Evolutionary conservation across 2,329 filamentous ascomycete genomes (phyloP).

Genomic region (Basipetospora chlamydospora): DNA sequence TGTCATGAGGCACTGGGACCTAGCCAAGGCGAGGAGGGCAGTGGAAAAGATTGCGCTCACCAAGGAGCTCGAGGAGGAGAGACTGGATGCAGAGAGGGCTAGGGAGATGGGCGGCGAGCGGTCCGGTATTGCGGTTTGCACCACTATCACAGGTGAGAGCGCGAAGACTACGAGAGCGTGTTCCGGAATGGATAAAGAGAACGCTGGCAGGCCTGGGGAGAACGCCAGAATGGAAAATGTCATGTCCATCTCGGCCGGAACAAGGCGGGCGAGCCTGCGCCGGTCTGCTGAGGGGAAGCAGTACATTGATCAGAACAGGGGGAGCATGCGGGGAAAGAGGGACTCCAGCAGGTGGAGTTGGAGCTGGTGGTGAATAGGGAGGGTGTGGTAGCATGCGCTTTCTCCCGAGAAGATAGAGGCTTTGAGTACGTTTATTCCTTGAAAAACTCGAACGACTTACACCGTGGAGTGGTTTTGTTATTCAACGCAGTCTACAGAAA

Average conservation of each 20-base stretch:
- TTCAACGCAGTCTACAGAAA: too few relatives aligned
- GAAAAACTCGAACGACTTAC: too few relatives aligned
- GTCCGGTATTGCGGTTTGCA: too few relatives aligned
- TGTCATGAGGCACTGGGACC: slow-evolving; percentile 7
- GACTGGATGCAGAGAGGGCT: background rate
- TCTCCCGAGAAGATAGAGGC: too few relatives aligned
- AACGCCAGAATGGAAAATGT: slow-evolving; percentile 1
- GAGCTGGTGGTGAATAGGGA: slow-evolving; percentile 7
- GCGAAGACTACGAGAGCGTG: background rate
- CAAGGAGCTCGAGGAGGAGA: slow-evolving; percentile 1
- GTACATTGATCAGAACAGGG: background rate
- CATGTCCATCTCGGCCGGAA: slow-evolving; percentile 2
- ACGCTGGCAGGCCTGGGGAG: background rate
- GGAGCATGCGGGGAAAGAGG: background rate
- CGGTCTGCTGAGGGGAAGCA: slow-evolving; percentile 1
- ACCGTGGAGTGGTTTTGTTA: too few relatives aligned
- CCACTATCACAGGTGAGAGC: background rate
- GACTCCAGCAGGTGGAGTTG: slow-evolving; percentile 9
- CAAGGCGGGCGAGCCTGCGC: slow-evolving; percentile 1
- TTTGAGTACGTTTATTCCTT: too few relatives aligned
- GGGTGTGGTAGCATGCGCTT: too few relatives aligned
- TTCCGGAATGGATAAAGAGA: background rate
- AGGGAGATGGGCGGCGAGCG: background rate
- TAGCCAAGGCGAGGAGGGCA: slow-evolving; percentile 2
- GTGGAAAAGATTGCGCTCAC: slow-evolving; percentile 4